These are phyloP conservation scores for Actinomortierella wolfii DNA, from an alignment of 371 early-diverging fungal genomes.

Conservation along the genomic window DNA sequence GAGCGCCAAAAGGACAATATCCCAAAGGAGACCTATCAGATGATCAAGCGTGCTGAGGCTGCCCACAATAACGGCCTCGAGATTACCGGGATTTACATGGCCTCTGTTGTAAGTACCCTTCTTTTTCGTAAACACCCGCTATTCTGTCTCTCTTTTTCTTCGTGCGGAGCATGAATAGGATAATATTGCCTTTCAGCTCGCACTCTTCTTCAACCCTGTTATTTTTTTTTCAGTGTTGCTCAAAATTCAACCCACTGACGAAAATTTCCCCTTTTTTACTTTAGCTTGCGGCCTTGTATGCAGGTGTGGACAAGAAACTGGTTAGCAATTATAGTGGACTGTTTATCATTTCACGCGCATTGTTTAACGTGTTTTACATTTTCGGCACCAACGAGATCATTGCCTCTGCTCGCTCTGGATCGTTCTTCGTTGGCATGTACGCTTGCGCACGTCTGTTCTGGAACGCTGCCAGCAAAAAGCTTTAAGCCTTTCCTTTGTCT, in stretches of 20 bases:
- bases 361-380: slow-evolving; percentile 33
- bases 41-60: slow-evolving; percentile 47
- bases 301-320: slow-evolving; percentile 40
- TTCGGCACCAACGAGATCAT: slow-evolving; percentile 25
- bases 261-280: no score
- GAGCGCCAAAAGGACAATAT: slow-evolving; percentile 35
- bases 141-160: no score
- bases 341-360: slow-evolving; percentile 18
- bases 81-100: slow-evolving; percentile 32
- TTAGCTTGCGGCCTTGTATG: slow-evolving; percentile 45
- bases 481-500: no score
- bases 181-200: no score
- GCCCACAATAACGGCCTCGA: slow-evolving; percentile 46
- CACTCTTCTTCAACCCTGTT: no score
- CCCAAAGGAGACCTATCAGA: slow-evolving; percentile 33
- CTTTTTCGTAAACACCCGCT: no score
- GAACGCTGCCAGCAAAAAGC: slow-evolving; percentile 16
- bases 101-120: slow-evolving; percentile 40
- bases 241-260: no score
- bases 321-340: slow-evolving; percentile 21
- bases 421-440: slow-evolving; percentile 19
- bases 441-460: slow-evolving; percentile 39
- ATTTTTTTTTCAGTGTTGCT: no score
- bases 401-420: slow-evolving; percentile 20
- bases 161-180: no score